These are phyloP conservation scores for Syncephalastrum contaminatum DNA, from an alignment of 371 early-diverging fungal species.

Conservation along the genomic window DNA sequence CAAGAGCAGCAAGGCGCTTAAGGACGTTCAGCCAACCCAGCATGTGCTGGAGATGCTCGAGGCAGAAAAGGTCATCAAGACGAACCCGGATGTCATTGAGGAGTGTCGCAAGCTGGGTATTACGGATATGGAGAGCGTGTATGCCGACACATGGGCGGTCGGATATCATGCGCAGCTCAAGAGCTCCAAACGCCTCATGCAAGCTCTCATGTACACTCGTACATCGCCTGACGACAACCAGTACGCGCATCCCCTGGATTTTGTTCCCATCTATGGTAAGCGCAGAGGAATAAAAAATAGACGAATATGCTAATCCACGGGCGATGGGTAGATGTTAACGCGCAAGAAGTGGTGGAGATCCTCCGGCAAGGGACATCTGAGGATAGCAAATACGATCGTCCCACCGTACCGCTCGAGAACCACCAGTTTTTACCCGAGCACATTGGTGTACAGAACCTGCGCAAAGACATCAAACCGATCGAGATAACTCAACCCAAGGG, in stretches of 20 bases:
- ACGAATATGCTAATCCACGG: neutral
- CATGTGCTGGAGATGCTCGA: constrained; percentile 37
- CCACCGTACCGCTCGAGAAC: constrained; percentile 28
- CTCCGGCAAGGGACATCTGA: constrained; percentile 26
- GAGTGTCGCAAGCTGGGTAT: constrained; percentile 36
- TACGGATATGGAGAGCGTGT: constrained; percentile 32
- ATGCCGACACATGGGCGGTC: constrained; percentile 39
- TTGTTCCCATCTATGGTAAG: constrained; percentile 40
- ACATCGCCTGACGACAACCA: constrained; percentile 37
- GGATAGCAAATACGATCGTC: constrained; percentile 32
- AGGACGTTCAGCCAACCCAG: constrained; percentile 35
- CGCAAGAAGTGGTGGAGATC: constrained; percentile 32
- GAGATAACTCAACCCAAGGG: constrained; percentile 42
- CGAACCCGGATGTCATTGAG: constrained; percentile 22
- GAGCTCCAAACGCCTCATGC: constrained; percentile 33
- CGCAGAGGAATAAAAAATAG: neutral
- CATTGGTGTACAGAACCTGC: constrained; percentile 27
- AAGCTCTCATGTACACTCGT: constrained; percentile 39
- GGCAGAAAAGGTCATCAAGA: constrained; percentile 28
- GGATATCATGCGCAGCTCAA: constrained; percentile 23
- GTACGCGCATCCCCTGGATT: constrained; percentile 45
- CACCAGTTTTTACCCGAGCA: constrained; percentile 41
- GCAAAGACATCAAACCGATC: constrained; percentile 42
- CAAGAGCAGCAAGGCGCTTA: constrained; percentile 24
- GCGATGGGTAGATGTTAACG: constrained; percentile 20